Evolutionary conservation across 164 flowering plant species (phyloP), one percentile per base, ranked within the genome.

Genomic region (Nymphaea colorata): DNA sequence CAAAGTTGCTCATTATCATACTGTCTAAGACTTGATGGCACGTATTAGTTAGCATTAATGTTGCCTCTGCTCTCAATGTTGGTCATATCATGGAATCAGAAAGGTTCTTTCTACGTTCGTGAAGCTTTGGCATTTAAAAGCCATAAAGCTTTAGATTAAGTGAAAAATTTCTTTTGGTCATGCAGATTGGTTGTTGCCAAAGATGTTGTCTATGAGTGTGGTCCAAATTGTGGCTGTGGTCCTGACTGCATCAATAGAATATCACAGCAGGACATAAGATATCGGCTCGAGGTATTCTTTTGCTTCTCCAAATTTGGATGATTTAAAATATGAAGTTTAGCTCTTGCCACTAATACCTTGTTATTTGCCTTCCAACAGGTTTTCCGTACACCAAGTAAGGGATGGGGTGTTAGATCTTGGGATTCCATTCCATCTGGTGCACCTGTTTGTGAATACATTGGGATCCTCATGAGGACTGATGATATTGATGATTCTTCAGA

Each of bases 341-440:
- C 36, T 25, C 36, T 25, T 25, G 36, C 36, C 36, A 6, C 64
- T 17, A 0, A 61, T 61, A 17, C 42, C 17, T 61, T 41, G 17
- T 41, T 10, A 6, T 61, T 11, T 66, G 53, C 44, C 66, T 59
- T 43, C 64, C 53, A 4, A 57, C 78, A 94, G 98, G 94, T 95
- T 5, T 95, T 84, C 68, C 91, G 96, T n/a, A 86, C 99, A 5
- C 84, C 97, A 41, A 83, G 79, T 12, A 94, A 87, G 71, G 99
- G 99, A 5, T 91, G 98, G 99, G 99, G 85, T 70, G 98, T 95
- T 4, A 78, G 96, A 72, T 92, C 96, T 2, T 87, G 97, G 98
- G 99, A 95, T 71, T 83, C 72, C 64, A 95, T 95, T 63, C 98
- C 97, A 60, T 76, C 94, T 55, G 99, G 99, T 3, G 94, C 98